Base-by-base conservation (phyloP, 306 rosid species). In the Canavalia gladiata region DNA sequence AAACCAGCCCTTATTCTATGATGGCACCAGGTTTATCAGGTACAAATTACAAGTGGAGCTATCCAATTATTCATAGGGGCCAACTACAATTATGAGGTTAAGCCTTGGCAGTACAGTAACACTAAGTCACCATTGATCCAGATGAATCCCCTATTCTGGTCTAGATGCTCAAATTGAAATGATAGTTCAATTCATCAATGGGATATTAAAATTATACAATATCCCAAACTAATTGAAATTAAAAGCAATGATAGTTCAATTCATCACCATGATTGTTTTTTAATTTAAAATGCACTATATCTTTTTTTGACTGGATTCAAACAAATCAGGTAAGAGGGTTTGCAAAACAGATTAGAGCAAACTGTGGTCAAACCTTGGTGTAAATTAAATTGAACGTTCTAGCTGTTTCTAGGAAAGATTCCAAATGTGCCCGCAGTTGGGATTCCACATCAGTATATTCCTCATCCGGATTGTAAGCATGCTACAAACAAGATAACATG, bases 321-420 rank as follows among this genome's bases (percentile, higher is more conserved):
- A 72, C 31, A 73, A 81, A 47, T 59, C 10, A 57, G n/a, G 84
- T 8, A 67, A 55, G 25, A 37, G 46, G 28, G 31, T 3, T 8
- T 67, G 43, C 34, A 62, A 31, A 28, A 75, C 45, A 57, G 18
- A 59, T 31, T n/a, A 70, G 58, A 72, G 70, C 6, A 82, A 65
- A 6, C 11, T 54, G 28, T 68, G 45, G 1, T 59, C 86, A 60
- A 33, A 95, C 99, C 99, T 95, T 95, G 43, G 97, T 90, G 87
- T 93, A 95, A 73, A 95, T 95, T 74, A 81, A 83, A 85, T 95
- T 95, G 87, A 91, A 95, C 59, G 94, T 81, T 86, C 97, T 91
- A 33, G 99, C 99, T 56, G 99, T 95, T 88, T 95, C 97, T 55
- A 95, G 91, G 81, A 95, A 95, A 74, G 97, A 95, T 81, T 90